Base-by-base conservation (phyloP, 345 rosid genomes). In the Acer saccharum region DNA sequence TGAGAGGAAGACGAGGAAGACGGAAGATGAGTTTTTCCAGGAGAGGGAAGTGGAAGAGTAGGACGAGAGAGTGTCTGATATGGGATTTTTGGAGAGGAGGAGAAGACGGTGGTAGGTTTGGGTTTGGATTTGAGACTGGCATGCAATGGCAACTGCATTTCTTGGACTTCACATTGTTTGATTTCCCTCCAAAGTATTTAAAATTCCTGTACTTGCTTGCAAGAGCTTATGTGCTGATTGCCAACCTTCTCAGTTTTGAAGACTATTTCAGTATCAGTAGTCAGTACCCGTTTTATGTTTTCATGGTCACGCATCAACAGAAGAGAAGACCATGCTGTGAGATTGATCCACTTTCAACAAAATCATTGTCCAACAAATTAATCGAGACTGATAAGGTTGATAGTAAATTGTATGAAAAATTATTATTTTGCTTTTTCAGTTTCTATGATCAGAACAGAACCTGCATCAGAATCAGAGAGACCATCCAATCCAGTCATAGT, bases 1-100 rank as follows among this genome's bases (percentile, higher is more conserved):
- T 71, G 89, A 21, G 90, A 85, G 41, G 88, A 71, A 25, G 84
- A 78, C 20, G 85, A 73, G 16, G 39, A 64, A 65, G 43, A 65
- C 32, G 68, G 18, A 16, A 65, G 68, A 65, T 65, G 68, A 16
- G 44, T 64, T 17, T 64, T 64, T 64, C 8, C 8, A 16, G n/a
- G 58, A 54, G 10, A 32, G 1, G 39, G 20, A 62, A 43, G 61
- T 32, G 50, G 50, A 46, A 10, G 50, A 11, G 50, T 2, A 46
- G 50, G 50, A 46, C 3, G 14, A 68, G 44, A 32, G 69, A 1
- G 63, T 32, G 46, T 9, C 17, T 14, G 68, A 13, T 8, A 4
- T 11, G 65, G 39, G 32, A 69, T n/a, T 61, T 48, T 74, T 46
- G 52, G 65, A 50, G 65, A 70, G 25, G 29, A 46, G 62, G 23